A percentile compares a stretch with the other conserved stretches of the same genome.
Evolutionary conservation across 345 rosid species (phyloP).

Genomic region (Aquilaria sinensis): DNA sequence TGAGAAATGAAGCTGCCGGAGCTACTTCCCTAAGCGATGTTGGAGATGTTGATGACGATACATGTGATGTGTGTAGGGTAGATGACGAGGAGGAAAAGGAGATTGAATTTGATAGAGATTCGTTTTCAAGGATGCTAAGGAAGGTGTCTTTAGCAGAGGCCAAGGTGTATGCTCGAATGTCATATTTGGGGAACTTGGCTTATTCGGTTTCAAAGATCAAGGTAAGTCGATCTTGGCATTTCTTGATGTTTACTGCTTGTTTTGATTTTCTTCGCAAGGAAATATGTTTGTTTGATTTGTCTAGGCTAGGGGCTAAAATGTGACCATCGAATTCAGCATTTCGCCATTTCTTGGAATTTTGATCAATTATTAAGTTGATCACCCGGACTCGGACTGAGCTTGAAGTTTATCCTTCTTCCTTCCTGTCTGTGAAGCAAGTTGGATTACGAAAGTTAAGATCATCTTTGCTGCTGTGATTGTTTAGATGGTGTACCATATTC

Average conservation of each 20-base stretch:
- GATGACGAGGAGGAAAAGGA: constrained; percentile 27
- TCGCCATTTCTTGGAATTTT: background rate
- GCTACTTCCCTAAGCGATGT: constrained; percentile 6
- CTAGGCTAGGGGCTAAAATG: no score
- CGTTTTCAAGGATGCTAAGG: constrained; percentile 61
- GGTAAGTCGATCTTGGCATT: constrained; percentile 24
- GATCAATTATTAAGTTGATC: no score
- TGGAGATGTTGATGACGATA: constrained; percentile 27
- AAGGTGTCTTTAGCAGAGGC: constrained; percentile 66
- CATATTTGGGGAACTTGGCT: constrained; percentile 70
- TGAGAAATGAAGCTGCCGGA: constrained; percentile 7
- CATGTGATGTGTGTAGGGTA: constrained; percentile 41
- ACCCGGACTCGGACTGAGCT: no score
- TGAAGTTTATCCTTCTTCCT: no score
- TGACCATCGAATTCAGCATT: background rate
- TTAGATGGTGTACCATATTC: no score
- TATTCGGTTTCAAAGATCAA: constrained; percentile 65
- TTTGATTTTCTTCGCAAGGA: background rate
- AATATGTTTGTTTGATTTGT: background rate
- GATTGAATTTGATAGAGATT: constrained; percentile 53
- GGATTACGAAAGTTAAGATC: no score
- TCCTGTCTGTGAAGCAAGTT: no score
- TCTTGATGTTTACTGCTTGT: background rate
- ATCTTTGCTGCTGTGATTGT: no score
- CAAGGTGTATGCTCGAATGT: constrained; percentile 69